Evolutionary conservation across 495 filamentous ascomycete genomes (phyloP), one percentile per base, ranked within the genome.

Genomic region (Thermothielavioides terrestris): DNA sequence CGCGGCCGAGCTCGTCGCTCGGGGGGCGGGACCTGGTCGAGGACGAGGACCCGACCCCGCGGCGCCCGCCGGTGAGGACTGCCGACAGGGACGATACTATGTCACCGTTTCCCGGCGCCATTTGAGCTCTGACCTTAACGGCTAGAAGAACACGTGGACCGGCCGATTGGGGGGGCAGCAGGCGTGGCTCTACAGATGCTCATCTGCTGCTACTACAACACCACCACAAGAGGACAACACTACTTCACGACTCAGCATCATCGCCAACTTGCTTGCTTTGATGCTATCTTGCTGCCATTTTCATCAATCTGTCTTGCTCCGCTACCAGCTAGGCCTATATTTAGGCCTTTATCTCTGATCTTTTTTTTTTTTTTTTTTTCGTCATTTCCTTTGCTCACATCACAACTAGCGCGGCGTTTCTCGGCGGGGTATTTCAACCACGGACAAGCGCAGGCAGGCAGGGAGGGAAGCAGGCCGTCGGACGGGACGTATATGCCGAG

Each of bases 11-110:
- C 2, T 44, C 61, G 12, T 31, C 44, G 21, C 23, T 39, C n/a
- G n/a, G n/a, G 15, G 49, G 7, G 45, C 25, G 42, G 51, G 36
- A 15, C 10, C 26, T 21, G 21, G 5, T 31, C 5, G 53, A 42
- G 31, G 65, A 68, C 27, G 53, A 61, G 5, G 60, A 68, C 5
- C 65, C 63, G 10, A 68, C 65, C 11, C 65, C 65, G 7, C 21
- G 42, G 11, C 59, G 60, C 3, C 53, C 61, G 14, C 54, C 51
- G 1, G 50, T 46, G 8, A 53, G 48, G 22, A 49, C 46, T 11
- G 30, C 20, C 14, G 53, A 56, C 18, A 54, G 50, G 27, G 50
- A 52, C 20, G 41, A 44, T 1, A 40, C 25, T 6, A 36, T 63
- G n/a, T 57, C 54, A 32, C 60, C 57, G 26, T 56, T 60, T 30